Conservation (phyloP, 23 red algal genomes). For the Rhodosorus marinus region DNA sequence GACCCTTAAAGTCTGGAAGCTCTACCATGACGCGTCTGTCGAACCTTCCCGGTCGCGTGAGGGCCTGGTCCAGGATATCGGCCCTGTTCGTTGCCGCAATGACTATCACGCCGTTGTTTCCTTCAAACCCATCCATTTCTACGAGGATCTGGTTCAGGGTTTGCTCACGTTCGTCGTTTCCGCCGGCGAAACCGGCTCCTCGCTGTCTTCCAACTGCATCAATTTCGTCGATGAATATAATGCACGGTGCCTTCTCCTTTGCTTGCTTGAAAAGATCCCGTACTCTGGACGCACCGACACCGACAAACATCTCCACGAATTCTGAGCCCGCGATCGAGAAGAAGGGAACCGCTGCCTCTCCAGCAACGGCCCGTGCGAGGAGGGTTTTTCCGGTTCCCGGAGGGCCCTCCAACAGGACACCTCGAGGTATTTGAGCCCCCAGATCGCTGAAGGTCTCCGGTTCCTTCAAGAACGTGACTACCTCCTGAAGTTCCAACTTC, state of each 20-base stretch:
- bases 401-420: constrained; percentile 66
- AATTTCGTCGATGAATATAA: constrained; percentile 95
- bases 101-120: constrained; percentile 11
- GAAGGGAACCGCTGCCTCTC: constrained; percentile 14
- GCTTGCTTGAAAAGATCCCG: constrained; percentile 40
- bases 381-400: constrained; percentile 81
- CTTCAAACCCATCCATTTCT: constrained; percentile 8
- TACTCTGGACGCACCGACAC: constrained; percentile 60
- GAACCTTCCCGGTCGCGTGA: constrained; percentile 1
- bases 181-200: background rate
- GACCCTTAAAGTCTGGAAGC: constrained; percentile 2
- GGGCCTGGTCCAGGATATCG: constrained; percentile 5
- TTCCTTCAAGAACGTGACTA: constrained; percentile 20
- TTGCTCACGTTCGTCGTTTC: background rate
- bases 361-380: constrained; percentile 43
- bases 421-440: constrained; percentile 33
- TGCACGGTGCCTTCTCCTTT: constrained; percentile 24
- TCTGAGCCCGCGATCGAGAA: constrained; percentile 40
- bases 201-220: constrained; percentile 51
- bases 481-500: constrained; percentile 25
- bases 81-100: constrained; percentile 11
- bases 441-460: constrained; percentile 18
- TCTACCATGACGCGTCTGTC: constrained; percentile 1
- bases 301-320: constrained; percentile 59
- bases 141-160: constrained; percentile 6